Evolutionary conservation across 495 filamentous ascomycete species (phyloP), one percentile per base, ranked within the genome.

Genomic region (Tirmania nivea): DNA sequence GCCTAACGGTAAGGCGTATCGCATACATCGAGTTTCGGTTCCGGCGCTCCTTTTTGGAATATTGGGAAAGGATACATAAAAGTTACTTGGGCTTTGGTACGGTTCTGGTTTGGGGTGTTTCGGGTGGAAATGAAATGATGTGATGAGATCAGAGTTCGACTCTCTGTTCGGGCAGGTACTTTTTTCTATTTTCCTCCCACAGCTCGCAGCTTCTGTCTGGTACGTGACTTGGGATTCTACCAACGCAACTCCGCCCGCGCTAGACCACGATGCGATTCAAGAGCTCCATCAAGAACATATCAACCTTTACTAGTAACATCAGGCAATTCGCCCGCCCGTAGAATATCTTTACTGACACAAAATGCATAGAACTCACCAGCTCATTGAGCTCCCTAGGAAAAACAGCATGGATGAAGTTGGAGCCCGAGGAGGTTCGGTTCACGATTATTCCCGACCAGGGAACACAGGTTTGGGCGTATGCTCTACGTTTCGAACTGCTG

Each of bases 391-490:
- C 86, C 8, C 72, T 96, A 35, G 86, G 88, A 54, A 89, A 90
- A 65, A 77, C 92, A 58, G 90, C 87, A 42, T 96, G 92, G 90
- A 73, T 96, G 49, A 83, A 86, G 48, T 79, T 97, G 25, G 83
- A 88, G 67, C 73, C 84, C 65, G 78, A 88, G 51, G 78, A 80
- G 19, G 76, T 93, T 54, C 86, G 86, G 59, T 94, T 97, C 71
- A 95, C 92, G 54, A 82, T 94, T 63, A 87, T 94, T 57, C 86
- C 87, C 7, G 87, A 94, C 58, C 79, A 82, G 60, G 86, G 90
- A 20, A 86, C 86, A 10, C 87, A 95, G 73, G 90, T 96, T 34
- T 97, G 92, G 90, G 83, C 88, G 87, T 94, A 72, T 60, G 39
- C 17, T 45, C 39, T 19, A 84, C 74, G 25, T 31, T 31, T 31